These are phyloP conservation scores for Otatea glauca DNA, from an alignment of 176 grass and related monocot species.

Conservation along the genomic window DNA sequence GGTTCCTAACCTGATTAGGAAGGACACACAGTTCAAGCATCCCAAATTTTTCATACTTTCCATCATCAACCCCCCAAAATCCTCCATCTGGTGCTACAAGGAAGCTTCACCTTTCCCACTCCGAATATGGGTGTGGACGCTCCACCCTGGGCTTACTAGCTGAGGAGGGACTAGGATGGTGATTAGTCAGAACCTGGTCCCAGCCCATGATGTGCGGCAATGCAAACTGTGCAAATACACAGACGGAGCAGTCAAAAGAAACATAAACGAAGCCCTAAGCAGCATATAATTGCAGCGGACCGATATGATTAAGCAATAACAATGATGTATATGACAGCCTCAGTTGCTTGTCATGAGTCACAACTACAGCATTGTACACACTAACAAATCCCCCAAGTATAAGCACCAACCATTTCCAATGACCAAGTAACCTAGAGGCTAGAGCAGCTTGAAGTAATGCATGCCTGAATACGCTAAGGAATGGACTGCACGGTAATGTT, in stretches of 20 bases:
- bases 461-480: neutral
- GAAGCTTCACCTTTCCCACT: conserved; percentile 73
- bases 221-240: conserved; percentile 58
- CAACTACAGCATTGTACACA: neutral
- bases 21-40: conserved; percentile 18
- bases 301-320: neutral
- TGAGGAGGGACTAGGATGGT: conserved; percentile 22
- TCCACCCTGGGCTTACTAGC: conserved; percentile 46
- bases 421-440: neutral
- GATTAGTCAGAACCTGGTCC: conserved; percentile 54
- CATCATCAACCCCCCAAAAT: neutral
- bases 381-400: neutral
- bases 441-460: neutral
- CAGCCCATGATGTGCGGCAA: conserved; percentile 86
- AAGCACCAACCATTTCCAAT: neutral
- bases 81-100: neutral
- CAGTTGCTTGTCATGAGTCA: neutral
- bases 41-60: neutral
- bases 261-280: neutral
- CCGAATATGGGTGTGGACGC: conserved; percentile 57
- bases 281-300: neutral
- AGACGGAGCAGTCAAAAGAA: conserved; percentile 12
- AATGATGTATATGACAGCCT: conserved; percentile 2
- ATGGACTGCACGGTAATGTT: neutral
- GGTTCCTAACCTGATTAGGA: neutral